A percentile compares a stretch with the other conserved stretches of the same genome.
Evolutionary conservation across 1,284 basidiomycete genomes (phyloP).

Genomic region (Ceratobasidium sp.): DNA sequence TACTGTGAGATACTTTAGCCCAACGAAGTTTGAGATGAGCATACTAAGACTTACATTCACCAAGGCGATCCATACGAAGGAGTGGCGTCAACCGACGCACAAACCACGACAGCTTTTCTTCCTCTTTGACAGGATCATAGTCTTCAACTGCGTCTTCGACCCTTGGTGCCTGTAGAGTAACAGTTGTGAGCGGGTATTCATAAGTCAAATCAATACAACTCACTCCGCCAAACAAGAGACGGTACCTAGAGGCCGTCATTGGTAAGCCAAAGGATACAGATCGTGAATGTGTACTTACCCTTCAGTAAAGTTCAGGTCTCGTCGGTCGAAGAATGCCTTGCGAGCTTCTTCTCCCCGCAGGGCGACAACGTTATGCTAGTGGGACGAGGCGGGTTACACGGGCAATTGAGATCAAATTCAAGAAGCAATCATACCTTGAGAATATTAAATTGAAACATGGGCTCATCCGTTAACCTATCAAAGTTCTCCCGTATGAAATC

Average conservation of each 20-base stretch:
- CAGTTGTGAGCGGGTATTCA: too few relatives aligned
- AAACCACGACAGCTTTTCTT: constrained; percentile 4
- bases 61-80: constrained; percentile 9
- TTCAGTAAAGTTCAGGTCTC: constrained; percentile 17
- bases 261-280: not conserved
- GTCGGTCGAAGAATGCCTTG: constrained; percentile 11
- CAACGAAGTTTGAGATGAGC: not conserved
- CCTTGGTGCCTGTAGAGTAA: not conserved
- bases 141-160: not conserved
- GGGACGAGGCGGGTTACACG: too few relatives aligned
- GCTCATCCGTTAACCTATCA: not conserved
- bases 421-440: not conserved
- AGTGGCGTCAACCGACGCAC: constrained; percentile 1
- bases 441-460: constrained; percentile 18
- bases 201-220: not conserved
- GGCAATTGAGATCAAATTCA: too few relatives aligned
- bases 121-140: not conserved
- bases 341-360: constrained; percentile 18
- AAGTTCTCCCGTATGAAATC: constrained; percentile 17
- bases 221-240: constrained; percentile 25
- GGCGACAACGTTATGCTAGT: constrained; percentile 20
- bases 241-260: not conserved
- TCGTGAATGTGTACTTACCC: not conserved
- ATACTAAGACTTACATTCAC: not conserved
- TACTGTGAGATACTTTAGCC: not conserved